Evolutionary conservation across 2,329 filamentous ascomycete genomes (phyloP).

Genomic region (Talaromyces verruculosus): DNA sequence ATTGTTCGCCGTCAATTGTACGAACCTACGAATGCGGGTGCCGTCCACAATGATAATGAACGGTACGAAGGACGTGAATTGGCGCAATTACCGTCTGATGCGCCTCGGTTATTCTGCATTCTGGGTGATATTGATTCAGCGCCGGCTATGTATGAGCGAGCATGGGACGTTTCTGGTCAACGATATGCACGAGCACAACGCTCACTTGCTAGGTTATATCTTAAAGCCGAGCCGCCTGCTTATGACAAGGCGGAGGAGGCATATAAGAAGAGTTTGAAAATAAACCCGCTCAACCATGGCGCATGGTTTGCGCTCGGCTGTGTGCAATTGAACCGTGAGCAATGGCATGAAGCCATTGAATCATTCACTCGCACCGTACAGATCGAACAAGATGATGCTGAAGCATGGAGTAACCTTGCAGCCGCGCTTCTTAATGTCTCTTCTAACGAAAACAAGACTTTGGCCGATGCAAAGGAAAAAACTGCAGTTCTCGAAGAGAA

Average conservation of each 20-base stretch:
- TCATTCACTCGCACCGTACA: conserved; percentile 82
- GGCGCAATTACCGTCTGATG: conserved; percentile 72
- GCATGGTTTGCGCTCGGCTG: conserved; percentile 92
- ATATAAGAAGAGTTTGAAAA: conserved; percentile 72
- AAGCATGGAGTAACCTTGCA: conserved; percentile 93
- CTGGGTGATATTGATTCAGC: conserved; percentile 83
- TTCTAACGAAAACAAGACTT: conserved; percentile 32
- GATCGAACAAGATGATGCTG: conserved; percentile 81
- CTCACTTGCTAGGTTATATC: conserved; percentile 77
- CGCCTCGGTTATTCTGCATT: conserved; percentile 87
- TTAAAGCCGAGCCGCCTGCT: conserved; percentile 60
- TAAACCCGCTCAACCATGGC: conserved; percentile 77
- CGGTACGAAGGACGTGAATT: conserved; percentile 67
- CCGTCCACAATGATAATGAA: conserved; percentile 52
- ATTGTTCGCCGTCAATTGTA: conserved; percentile 79
- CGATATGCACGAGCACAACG: conserved; percentile 85
- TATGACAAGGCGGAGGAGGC: conserved; percentile 70
- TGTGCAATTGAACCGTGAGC: conserved; percentile 73
- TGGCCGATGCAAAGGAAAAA: conserved; percentile 33
- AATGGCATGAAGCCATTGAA: conserved; percentile 76
- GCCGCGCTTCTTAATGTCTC: conserved; percentile 68
- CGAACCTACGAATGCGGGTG: conserved; percentile 47
- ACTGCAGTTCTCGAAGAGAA: conserved; percentile 27
- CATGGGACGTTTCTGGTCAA: conserved; percentile 80
- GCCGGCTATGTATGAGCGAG: conserved; percentile 72